Evolutionary conservation across 768 basidiomycete species (phyloP).

Genomic region (Strobilomyces confusus): DNA sequence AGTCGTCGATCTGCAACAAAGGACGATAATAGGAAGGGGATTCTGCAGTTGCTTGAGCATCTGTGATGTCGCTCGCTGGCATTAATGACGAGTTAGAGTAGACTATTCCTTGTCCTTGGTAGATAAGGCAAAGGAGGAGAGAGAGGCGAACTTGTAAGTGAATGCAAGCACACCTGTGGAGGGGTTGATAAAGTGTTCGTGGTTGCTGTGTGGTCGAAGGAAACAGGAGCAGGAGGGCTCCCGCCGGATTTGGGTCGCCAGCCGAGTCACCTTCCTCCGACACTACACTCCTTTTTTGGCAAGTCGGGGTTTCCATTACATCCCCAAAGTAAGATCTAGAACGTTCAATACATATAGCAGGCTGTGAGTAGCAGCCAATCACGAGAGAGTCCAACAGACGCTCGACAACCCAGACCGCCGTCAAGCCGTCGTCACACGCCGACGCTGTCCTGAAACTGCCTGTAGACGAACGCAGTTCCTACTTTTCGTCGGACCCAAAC

Average conservation of each 20-base stretch:
- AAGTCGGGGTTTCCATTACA: constrained; percentile 3
- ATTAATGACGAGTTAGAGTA: constrained; percentile 28
- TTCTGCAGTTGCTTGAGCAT: constrained; percentile 22
- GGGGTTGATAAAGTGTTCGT: neutral
- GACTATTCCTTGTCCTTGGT: constrained; percentile 14
- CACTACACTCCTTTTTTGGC: constrained; percentile 16
- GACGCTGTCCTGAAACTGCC: neutral
- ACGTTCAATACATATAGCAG: too few species aligned
- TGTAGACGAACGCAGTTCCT: neutral
- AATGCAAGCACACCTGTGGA: constrained; percentile 29
- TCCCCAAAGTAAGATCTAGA: neutral
- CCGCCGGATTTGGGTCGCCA: constrained; percentile 11
- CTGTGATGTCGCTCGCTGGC: constrained; percentile 24
- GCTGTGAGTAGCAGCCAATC: neutral
- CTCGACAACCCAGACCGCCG: neutral
- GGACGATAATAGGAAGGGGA: constrained; percentile 22
- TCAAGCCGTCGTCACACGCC: neutral
- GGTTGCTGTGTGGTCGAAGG: constrained; percentile 19
- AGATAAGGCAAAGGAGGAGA: constrained; percentile 14
- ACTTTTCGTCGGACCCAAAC: neutral
- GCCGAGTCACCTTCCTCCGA: constrained; percentile 18
- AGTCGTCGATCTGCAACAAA: constrained; percentile 31
- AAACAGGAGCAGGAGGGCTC: constrained; percentile 23
- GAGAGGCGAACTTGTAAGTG: constrained; percentile 27
- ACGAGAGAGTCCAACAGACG: neutral